Evolutionary conservation across 345 rosid genomes (phyloP), one percentile per base, ranked within the genome.

Genomic region (Arabis hirsuta): DNA sequence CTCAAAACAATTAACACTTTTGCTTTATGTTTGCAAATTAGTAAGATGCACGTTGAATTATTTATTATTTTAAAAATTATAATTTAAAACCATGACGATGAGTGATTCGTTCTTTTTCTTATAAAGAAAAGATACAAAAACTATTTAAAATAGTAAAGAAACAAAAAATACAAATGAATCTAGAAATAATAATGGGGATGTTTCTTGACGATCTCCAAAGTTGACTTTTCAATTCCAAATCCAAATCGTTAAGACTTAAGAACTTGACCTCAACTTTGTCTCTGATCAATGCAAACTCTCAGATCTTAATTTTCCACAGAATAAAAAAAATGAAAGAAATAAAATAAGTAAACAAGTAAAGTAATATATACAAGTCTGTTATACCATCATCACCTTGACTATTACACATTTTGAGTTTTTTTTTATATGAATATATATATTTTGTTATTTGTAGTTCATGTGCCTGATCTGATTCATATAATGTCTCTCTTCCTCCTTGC

Each of bases 391-490:
- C 47, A 67, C 63, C 57, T 61, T 67, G 69, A 75, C 70, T 64
- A 68, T 54, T 76, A 76, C 27, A 8, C 36, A 27, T 7, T 42
- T 45, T 54, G 64, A 26, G 13, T 22, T 22, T 22, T 22, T 52
- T 67, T 0, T 52, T 43, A 34, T 46, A 69, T 9, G 29, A 62
- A 12, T 47, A 55, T 16, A 10, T 55, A 27, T 39, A 56, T 48
- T 22, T 66, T 16, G 65, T 74, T 53, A 44, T 19, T 22, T 53
- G 42, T 52, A 51, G 26, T 60, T 67, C 62, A 60, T 75, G 69
- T 60, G 69, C 50, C 27, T 74, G 74, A 75, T 75, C 74, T 75
- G 65, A 20, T 62, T 75, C 74, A 69, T 61, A 34, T 67, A 22
- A 58, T 53, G 26, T 36, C 44, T 36, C 60, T 54, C 46, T 8